These are phyloP conservation scores for Plantago coronopus DNA, from an alignment of 305 asterid genomes.

Conservation along the genomic window DNA sequence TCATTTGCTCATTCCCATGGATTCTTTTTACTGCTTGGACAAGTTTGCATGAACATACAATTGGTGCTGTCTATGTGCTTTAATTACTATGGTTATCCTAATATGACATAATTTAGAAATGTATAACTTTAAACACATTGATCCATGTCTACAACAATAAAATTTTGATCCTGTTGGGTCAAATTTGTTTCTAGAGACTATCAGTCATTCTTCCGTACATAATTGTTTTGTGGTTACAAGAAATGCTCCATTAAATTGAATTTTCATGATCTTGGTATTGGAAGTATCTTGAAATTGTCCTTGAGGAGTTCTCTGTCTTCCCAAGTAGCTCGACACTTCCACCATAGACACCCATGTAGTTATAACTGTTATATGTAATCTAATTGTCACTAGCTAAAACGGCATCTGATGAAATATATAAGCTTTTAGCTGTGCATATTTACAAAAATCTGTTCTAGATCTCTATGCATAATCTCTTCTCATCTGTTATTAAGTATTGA, in stretches of 20 bases:
- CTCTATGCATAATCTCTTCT: too few relatives aligned
- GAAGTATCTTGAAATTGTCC: too few relatives aligned
- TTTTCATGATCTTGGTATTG: too few relatives aligned
- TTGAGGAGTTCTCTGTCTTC: too few relatives aligned
- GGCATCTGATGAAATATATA: too few relatives aligned
- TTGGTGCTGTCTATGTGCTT: neutral
- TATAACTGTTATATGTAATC: too few relatives aligned
- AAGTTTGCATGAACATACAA: constrained; percentile 11
- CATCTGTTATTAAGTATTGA: too few relatives aligned
- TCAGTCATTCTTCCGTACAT: neutral
- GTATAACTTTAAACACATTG: neutral
- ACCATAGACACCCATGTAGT: too few relatives aligned
- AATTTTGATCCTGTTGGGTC: neutral
- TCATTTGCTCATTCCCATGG: neutral
- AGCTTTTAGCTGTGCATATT: too few relatives aligned
- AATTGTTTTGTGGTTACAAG: neutral
- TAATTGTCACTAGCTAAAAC: too few relatives aligned
- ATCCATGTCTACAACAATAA: neutral
- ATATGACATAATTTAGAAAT: neutral
- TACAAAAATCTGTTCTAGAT: too few relatives aligned
- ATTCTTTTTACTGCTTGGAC: neutral
- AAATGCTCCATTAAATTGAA: neutral
- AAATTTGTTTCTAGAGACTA: neutral
- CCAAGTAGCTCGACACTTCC: too few relatives aligned
- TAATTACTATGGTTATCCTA: neutral